These are phyloP conservation scores for Chamaecyparis obtusa DNA, from an alignment of 75 land plant species.

Conservation along the genomic window DNA sequence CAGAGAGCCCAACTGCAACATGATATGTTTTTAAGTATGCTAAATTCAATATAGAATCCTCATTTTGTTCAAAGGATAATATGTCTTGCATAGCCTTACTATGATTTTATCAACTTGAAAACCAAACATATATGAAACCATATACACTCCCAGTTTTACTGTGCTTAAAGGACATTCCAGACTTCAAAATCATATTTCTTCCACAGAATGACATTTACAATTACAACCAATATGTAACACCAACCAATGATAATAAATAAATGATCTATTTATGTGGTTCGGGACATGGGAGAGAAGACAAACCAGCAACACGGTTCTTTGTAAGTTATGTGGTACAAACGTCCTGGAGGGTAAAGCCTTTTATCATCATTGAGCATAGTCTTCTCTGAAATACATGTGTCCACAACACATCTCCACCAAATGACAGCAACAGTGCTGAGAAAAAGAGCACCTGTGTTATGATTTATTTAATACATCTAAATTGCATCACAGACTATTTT, in stretches of 20 bases:
- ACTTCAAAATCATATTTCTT: not conserved
- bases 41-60: not conserved
- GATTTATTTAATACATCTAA: not conserved
- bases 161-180: not conserved
- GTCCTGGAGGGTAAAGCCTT: slow-evolving; percentile 38
- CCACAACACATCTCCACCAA: slow-evolving; percentile 20
- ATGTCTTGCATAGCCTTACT: not conserved
- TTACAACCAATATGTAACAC: not conserved
- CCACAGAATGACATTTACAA: not conserved
- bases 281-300: slow-evolving; percentile 5
- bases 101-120: not conserved
- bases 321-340: slow-evolving; percentile 38
- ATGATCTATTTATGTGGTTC: not conserved
- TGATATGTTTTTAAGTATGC: not conserved
- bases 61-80: not conserved
- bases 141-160: not conserved
- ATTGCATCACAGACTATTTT: not conserved
- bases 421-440: slow-evolving; percentile 14
- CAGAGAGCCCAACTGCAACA: not conserved
- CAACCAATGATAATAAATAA: not conserved
- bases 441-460: not conserved
- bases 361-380: slow-evolving; percentile 14
- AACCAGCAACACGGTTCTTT: slow-evolving; percentile 21
- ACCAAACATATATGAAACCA: not conserved
- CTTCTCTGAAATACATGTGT: slow-evolving; percentile 7